Conservation (phyloP, 306 rosid genomes). For the Morella rubra region DNA sequence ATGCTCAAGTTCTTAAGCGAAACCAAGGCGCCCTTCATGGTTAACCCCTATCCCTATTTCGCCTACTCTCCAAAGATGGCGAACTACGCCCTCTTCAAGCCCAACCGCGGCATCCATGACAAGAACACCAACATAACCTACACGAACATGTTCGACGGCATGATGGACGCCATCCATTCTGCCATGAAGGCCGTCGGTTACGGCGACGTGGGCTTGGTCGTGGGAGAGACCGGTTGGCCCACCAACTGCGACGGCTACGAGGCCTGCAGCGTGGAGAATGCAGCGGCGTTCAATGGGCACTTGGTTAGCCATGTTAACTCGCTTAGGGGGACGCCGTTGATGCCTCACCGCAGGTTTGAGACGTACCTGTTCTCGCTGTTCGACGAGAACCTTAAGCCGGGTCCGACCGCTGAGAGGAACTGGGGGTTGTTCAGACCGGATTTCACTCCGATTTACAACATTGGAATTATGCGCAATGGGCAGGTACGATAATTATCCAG, state of each 20-base stretch:
- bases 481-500: constrained; percentile 32
- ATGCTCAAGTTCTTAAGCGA: constrained; percentile 56
- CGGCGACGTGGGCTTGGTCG: constrained; percentile 49
- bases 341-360: constrained; percentile 80
- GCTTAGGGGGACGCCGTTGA: constrained; percentile 78
- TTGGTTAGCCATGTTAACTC: constrained; percentile 51
- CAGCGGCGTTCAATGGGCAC: constrained; percentile 47
- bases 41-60: constrained; percentile 88
- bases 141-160: constrained; percentile 72
- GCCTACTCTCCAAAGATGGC: constrained; percentile 53
- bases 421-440: constrained; percentile 82
- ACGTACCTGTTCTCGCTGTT: constrained; percentile 65
- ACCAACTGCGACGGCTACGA: constrained; percentile 70
- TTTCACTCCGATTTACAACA: constrained; percentile 68
- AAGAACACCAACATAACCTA: constrained; percentile 44
- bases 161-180: constrained; percentile 65
- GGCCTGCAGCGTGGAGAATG: constrained; percentile 59
- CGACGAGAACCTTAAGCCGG: constrained; percentile 86
- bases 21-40: constrained; percentile 74
- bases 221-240: constrained; percentile 96
- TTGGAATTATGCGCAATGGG: constrained; percentile 52
- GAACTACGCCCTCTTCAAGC: constrained; percentile 61
- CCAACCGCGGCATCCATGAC: constrained; percentile 57
- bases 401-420: constrained; percentile 78
- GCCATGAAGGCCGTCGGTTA: constrained; percentile 68